Conservation (phyloP, 148 eudicot genomes). For the Nyssa sinensis region DNA sequence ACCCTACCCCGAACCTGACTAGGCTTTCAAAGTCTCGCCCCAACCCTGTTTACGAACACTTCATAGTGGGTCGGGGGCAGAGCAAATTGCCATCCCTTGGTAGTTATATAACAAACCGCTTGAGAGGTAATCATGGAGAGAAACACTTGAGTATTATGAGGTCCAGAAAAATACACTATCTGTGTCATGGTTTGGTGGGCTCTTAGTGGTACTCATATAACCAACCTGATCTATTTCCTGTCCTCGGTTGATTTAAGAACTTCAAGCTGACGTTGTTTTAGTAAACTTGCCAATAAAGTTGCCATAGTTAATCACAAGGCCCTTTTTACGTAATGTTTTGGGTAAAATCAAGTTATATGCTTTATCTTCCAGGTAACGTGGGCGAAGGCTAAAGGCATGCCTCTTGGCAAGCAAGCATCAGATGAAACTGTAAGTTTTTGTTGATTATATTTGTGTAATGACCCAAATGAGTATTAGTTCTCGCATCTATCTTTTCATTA, state of each 20-base stretch:
- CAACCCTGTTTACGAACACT: no score
- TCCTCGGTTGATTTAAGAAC: neutral
- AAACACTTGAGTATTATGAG: neutral
- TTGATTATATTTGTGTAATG: neutral
- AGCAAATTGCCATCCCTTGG: no score
- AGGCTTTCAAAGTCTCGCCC: no score
- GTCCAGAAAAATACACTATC: neutral
- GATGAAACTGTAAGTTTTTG: conserved; percentile 14
- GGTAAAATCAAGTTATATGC: neutral
- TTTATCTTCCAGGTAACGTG: conserved; percentile 10
- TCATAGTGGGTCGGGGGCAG: no score
- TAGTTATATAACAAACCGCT: no score
- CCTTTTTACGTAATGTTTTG: neutral
- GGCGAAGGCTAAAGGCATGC: neutral
- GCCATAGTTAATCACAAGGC: neutral
- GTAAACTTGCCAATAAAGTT: neutral
- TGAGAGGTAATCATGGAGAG: no score
- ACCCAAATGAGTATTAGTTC: neutral
- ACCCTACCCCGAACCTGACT: no score
- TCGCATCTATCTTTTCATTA: neutral
- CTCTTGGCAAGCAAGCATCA: conserved; percentile 11
- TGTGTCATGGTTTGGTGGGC: neutral
- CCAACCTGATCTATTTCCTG: neutral
- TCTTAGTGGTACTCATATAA: neutral
- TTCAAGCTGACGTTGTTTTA: neutral